phyloP scores from a whole-genome alignment of 208 protist genomes.

The Wallacemonas collosoma region DNA sequence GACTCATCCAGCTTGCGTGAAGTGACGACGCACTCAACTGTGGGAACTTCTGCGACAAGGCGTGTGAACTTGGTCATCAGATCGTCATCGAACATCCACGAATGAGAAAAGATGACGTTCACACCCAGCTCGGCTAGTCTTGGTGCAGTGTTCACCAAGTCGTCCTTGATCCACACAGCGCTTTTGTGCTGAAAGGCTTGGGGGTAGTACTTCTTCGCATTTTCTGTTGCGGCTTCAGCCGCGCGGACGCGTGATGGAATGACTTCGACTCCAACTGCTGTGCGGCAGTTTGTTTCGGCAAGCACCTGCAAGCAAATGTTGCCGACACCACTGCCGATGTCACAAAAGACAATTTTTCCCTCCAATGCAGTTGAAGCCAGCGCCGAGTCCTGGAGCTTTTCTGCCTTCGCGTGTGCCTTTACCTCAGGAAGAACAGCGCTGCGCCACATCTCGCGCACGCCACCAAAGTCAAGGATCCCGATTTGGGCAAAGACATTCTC shows the following conservation, averaged over 20 bases:
- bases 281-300: conserved; percentile 68
- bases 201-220: conserved; percentile 53
- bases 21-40: conserved; percentile 71
- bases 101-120: conserved; percentile 79
- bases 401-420: conserved; percentile 2
- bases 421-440: conserved; percentile 59
- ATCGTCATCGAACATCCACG: conserved; percentile 86
- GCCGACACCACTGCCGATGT: conserved; percentile 85
- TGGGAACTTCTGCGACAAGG: conserved; percentile 56
- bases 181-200: conserved; percentile 59
- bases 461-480: conserved; percentile 69
- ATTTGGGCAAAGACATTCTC: conserved; percentile 83
- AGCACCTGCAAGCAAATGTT: conserved; percentile 86
- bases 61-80: conserved; percentile 67
- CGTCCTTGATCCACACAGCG: conserved; percentile 66
- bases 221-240: conserved; percentile 43
- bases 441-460: conserved; percentile 77
- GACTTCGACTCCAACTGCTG: conserved; percentile 76
- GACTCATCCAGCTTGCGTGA: conserved; percentile 70
- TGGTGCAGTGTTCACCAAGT: conserved; percentile 59
- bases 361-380: conserved; percentile 40
- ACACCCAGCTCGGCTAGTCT: conserved; percentile 55
- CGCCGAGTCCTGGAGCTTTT: conserved; percentile 27
- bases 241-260: conserved; percentile 68
- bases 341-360: conserved; percentile 70